These are phyloP conservation scores for Calonectria leucothoes DNA, from an alignment of 2,329 filamentous ascomycete species.

Conservation along the genomic window DNA sequence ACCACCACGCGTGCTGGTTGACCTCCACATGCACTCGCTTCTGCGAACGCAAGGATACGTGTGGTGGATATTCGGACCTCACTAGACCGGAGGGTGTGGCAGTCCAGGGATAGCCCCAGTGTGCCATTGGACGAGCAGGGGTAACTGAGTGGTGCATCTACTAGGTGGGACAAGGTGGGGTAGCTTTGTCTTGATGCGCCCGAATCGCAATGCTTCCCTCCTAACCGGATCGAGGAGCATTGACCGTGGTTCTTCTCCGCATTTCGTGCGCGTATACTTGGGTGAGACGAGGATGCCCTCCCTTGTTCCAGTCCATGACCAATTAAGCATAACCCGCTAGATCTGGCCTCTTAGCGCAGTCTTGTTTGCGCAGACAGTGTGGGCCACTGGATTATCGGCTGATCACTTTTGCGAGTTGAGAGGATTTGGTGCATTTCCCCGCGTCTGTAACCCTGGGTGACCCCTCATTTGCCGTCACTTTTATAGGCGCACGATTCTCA, in stretches of 20 bases:
- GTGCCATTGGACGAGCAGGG: neutral
- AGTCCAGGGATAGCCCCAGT: neutral
- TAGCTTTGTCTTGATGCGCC: neutral
- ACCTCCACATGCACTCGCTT: neutral
- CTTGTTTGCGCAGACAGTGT: neutral
- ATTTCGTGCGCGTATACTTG: neutral
- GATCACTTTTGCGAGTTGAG: neutral
- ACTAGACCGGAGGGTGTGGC: neutral
- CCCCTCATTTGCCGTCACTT: neutral
- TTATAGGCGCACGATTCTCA: neutral
- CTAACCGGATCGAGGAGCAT: neutral
- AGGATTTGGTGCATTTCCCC: neutral
- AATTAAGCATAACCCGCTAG: slow-evolving; percentile 7
- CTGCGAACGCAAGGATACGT: slow-evolving; percentile 14
- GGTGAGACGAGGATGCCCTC: neutral
- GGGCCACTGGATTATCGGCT: neutral
- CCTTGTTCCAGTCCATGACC: neutral
- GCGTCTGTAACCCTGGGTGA: neutral
- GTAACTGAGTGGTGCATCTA: neutral
- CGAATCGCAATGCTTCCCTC: neutral
- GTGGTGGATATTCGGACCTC: slow-evolving; percentile 8
- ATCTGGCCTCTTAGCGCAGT: neutral
- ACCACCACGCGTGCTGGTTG: neutral
- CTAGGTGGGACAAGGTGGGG: neutral
- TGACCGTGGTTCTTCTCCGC: neutral